These are phyloP conservation scores for Phaeoacremonium minimum DNA, from an alignment of 2,329 filamentous ascomycete genomes.

Conservation along the genomic window DNA sequence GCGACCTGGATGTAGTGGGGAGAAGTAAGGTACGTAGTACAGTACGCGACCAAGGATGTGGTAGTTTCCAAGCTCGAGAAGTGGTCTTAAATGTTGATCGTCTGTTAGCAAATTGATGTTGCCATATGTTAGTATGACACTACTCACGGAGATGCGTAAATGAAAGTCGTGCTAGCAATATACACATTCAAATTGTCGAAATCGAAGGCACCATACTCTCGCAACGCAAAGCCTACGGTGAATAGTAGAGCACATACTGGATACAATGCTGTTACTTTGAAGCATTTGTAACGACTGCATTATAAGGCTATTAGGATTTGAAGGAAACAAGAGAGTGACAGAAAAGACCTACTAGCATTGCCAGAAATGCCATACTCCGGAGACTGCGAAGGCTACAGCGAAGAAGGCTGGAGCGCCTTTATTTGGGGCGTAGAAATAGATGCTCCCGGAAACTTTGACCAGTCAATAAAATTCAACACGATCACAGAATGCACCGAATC, in stretches of 20 bases:
- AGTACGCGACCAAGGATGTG: conserved; percentile 51
- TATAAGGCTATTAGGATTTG: not conserved
- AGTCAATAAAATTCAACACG: too few relatives aligned
- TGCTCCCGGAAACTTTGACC: conserved; percentile 18
- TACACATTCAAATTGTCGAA: conserved; percentile 22
- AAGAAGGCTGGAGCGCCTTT: conserved; percentile 31
- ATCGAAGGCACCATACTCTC: conserved; percentile 39
- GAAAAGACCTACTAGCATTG: conserved; percentile 10
- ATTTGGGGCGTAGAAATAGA: conserved; percentile 27
- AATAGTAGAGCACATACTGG: conserved; percentile 37
- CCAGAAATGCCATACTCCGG: conserved; percentile 21
- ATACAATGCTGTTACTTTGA: conserved; percentile 33
- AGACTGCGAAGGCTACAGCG: conserved; percentile 20
- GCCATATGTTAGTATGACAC: not conserved
- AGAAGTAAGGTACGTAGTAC: conserved; percentile 51
- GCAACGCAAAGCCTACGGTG: conserved; percentile 37
- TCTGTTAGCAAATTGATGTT: not conserved
- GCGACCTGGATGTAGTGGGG: conserved; percentile 36
- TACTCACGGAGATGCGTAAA: conserved; percentile 32
- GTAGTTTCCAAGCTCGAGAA: conserved; percentile 53
- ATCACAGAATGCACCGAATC: too few relatives aligned
- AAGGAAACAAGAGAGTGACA: not conserved
- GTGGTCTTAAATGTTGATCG: conserved; percentile 10
- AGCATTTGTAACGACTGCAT: conserved; percentile 33
- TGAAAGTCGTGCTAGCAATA: conserved; percentile 26